Evolutionary conservation across 257 asterid genomes (phyloP), one percentile per base, ranked within the genome.

Genomic region (Penstemon newberryi): DNA sequence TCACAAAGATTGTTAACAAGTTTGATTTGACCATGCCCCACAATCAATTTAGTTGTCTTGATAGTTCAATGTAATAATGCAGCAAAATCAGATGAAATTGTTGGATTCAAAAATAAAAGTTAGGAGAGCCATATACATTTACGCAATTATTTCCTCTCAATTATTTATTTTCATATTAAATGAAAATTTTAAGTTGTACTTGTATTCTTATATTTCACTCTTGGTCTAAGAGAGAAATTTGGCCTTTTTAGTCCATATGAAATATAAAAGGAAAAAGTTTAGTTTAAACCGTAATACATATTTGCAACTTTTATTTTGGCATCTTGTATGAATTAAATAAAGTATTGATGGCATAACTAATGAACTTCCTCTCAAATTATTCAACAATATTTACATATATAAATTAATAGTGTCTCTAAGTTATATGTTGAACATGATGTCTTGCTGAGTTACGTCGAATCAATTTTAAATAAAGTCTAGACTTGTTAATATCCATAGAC

Each of bases 1-100:
- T 50, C 25, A 1, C 69, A 67, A 73, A 74, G 70, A 74, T 74
- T 54, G 70, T 54, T 61, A 25, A 25, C 45, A 63, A 33, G 58
- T 64, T 49, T 36, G 51, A 38, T 69, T 58, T 69, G 52, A 69
- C 79, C 75, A 75, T 63, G 59, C 65, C 80, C 80, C 76, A 70
- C 80, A 68, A 70, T 66, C 66, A 33, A 76, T 70, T 53, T 70
- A 46, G 60, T 70, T 75, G 73, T 70, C 69, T 70, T 63, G 49
- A 43, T 69, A 69, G 71, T 69, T 74, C 19, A 70, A 70, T 51
- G 8, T 65, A 53, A 65, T 76, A 8, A 75, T 65, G 53, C 33
- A 36, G n/a, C 63, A 19, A 74, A 46, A 45, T 61, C 51, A n/a
- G 41, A 13, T 56, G 71, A 45, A 64, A 65, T 15, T 57, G 41